A percentile compares a stretch with the other conserved stretches of the same genome.
Conservation (phyloP, 2,329 filamentous ascomycete genomes). For the Ophiosphaerella narmari region DNA sequence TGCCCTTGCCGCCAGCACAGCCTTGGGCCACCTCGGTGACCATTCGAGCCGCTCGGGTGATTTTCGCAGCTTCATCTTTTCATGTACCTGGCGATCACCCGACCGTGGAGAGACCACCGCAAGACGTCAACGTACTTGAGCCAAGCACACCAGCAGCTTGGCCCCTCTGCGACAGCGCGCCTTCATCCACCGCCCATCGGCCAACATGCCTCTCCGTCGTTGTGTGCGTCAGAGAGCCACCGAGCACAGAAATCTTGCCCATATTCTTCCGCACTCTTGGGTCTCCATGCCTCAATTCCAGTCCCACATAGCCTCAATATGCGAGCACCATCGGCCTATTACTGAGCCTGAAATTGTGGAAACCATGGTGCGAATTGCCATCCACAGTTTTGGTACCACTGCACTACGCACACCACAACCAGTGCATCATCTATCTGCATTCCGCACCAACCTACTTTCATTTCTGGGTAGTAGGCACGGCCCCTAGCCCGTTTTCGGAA, state of each 20-base stretch:
- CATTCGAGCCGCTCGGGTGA: background rate
- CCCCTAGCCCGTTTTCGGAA: background rate
- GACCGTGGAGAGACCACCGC: background rate
- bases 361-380: background rate
- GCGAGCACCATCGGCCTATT: background rate
- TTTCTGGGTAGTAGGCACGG: background rate
- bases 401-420: no score
- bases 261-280: no score
- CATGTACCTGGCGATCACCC: slow-evolving; percentile 6
- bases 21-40: slow-evolving; percentile 5
- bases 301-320: background rate
- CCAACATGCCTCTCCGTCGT: background rate
- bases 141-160: slow-evolving; percentile 16
- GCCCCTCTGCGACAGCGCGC: slow-evolving; percentile 8
- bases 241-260: background rate
- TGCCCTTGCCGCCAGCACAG: slow-evolving; percentile 10
- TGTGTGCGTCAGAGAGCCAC: slow-evolving; percentile 8
- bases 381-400: no score
- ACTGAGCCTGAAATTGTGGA: background rate
- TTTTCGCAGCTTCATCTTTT: background rate
- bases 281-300: no score
- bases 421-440: no score
- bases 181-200: background rate
- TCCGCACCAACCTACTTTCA: no score
- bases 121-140: slow-evolving; percentile 6